Percentiles rank a stretch among this genome's conserved stretches.
phyloP scores from a whole-genome alignment of 2,329 filamentous ascomycete genomes.

The Exophiala aquamarina region DNA sequence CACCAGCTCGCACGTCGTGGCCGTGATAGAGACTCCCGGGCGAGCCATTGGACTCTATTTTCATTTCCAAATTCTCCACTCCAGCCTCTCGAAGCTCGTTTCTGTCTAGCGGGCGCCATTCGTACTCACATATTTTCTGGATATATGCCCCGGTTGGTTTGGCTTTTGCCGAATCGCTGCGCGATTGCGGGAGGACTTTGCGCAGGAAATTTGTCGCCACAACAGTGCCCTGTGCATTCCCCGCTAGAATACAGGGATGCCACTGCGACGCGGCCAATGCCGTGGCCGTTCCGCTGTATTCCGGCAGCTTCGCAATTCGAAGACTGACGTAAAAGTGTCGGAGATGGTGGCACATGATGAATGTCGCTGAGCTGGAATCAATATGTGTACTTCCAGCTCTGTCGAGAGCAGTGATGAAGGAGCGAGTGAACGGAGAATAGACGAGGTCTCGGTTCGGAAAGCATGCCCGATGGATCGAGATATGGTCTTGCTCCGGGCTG shows the following conservation, averaged over 20 bases:
- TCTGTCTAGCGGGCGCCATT: conserved; percentile 44
- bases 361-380: conserved; percentile 14
- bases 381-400: conserved; percentile 15
- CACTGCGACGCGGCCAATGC: conserved; percentile 35
- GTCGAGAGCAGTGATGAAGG: conserved; percentile 41
- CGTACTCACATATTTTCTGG: conserved; percentile 59
- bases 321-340: conserved; percentile 36
- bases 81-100: conserved; percentile 1
- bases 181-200: conserved; percentile 41
- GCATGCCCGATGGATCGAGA: conserved; percentile 33
- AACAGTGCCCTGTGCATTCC: conserved; percentile 53
- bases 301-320: conserved; percentile 47
- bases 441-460: conserved; percentile 49
- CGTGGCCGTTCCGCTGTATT: conserved; percentile 37
- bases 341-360: conserved; percentile 22
- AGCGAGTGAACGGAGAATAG: conserved; percentile 58
- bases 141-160: conserved; percentile 51
- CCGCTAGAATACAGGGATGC: conserved; percentile 56
- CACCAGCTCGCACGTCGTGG: conserved; percentile 30
- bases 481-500: conserved; percentile 30
- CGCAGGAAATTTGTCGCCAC: conserved; percentile 53
- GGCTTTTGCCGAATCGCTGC: conserved; percentile 2
- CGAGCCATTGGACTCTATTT: background rate
- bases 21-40: conserved; percentile 21
- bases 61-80: background rate